phyloP scores from a whole-genome alignment of 2,329 filamentous ascomycete genomes.

The Chaetomium sp. region DNA sequence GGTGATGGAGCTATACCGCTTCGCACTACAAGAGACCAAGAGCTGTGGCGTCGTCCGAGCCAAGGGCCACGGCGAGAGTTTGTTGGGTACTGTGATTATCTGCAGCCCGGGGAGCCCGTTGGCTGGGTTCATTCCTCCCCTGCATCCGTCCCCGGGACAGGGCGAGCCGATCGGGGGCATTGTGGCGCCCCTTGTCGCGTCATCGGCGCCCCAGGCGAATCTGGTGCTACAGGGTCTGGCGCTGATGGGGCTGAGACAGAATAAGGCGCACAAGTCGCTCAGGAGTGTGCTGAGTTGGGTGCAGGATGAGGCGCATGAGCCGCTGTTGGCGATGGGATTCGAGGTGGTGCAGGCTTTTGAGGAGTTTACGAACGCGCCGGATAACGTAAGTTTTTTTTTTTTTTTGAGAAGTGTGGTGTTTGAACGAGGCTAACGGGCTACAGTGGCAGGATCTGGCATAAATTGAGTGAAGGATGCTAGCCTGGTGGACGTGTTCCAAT shows the following conservation, averaged over 20 bases:
- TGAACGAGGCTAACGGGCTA: constrained; percentile 15
- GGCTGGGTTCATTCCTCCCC: constrained; percentile 68
- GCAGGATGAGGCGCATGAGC: constrained; percentile 71
- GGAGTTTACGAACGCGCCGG: constrained; percentile 69
- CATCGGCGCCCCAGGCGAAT: constrained; percentile 66
- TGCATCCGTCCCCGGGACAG: constrained; percentile 51
- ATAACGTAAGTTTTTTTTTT: constrained; percentile 48
- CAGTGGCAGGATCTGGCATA: constrained; percentile 31
- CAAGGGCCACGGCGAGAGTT: constrained; percentile 66
- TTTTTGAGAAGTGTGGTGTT: neutral
- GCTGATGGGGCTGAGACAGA: constrained; percentile 78
- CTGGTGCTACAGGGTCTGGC: constrained; percentile 76
- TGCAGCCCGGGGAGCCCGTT: constrained; percentile 71
- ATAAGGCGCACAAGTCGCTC: constrained; percentile 74
- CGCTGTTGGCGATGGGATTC: constrained; percentile 78
- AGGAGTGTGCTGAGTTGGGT: constrained; percentile 81
- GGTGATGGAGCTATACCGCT: constrained; percentile 76
- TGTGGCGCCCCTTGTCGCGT: constrained; percentile 71
- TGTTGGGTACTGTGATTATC: constrained; percentile 79
- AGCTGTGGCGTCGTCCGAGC: constrained; percentile 82
- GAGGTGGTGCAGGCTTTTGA: constrained; percentile 78
- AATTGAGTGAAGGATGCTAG: neutral
- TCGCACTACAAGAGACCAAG: constrained; percentile 70
- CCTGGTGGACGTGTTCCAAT: neutral
- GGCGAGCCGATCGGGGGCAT: constrained; percentile 70